These are phyloP conservation scores for Apiospora sp. DNA, from an alignment of 2,329 filamentous ascomycete genomes.

Conservation along the genomic window DNA sequence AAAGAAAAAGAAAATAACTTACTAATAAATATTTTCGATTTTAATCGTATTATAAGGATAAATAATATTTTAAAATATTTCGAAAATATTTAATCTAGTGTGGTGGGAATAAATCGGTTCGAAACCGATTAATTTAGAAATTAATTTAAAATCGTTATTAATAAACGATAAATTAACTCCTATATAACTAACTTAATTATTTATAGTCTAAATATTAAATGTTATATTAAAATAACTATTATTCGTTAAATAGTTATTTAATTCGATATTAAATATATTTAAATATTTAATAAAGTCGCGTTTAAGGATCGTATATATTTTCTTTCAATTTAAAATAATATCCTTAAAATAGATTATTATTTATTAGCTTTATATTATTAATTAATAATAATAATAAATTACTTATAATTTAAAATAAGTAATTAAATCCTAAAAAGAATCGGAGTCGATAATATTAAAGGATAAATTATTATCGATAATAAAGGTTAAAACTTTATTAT, in stretches of 20 bases:
- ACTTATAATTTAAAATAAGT: background rate
- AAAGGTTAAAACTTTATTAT: background rate
- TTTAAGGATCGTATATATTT: background rate
- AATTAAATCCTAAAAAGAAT: background rate
- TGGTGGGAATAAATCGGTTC: conserved; percentile 29
- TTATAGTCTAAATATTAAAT: background rate
- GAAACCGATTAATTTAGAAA: conserved; percentile 32
- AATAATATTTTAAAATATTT: background rate
- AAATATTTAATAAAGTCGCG: background rate
- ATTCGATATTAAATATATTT: background rate
- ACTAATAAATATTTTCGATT: background rate
- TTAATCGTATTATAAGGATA: background rate
- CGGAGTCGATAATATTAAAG: background rate
- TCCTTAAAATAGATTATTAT: background rate
- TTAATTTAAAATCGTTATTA: conserved; percentile 37
- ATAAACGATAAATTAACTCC: background rate
- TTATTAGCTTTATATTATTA: background rate
- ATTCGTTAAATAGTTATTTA: background rate
- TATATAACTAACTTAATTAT: conserved; percentile 32
- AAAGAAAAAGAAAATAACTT: background rate
- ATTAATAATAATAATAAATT: background rate
- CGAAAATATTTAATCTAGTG: conserved; percentile 1
- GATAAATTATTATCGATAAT: background rate
- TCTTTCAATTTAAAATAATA: background rate
- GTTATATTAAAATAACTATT: background rate